Base-by-base conservation (phyloP, 2,329 filamentous ascomycete genomes). In the Chaetomiaceae sp. region DNA sequence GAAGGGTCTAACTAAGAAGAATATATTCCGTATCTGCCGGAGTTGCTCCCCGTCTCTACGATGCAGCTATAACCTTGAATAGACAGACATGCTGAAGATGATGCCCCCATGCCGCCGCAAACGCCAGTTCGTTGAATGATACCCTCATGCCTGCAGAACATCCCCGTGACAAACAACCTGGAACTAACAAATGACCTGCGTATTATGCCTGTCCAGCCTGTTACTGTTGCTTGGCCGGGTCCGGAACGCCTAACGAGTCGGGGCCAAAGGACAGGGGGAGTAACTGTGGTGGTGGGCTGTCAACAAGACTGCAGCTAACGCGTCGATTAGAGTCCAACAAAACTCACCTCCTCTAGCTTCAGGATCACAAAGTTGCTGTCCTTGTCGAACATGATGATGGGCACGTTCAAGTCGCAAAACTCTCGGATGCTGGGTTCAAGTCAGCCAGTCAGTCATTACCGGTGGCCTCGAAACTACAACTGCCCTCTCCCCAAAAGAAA, bases 341-440 rank as follows among this genome's bases (percentile, higher is more conserved):
- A 10, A 51, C 53, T 52, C 31, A 64, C 60, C 54, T 60, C 76
- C 57, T 83, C 81, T 50, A 95, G 72, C 20, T 76, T 86, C 70
- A 82, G 74, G 20, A 88, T 81, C n/a, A 82, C 73, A 61, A 78
- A 90, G 54, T 85, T 79, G 2, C 84, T 85, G 56, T 90, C 79
- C 66, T 84, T 86, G 68, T 95, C 90, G 69, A 95, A 95, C 92
- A 97, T 95, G 66, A 96, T 83, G 50, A 99, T 79, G 0, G 90
- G 92, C 52, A 81, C 83, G 5, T 76, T 71, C n/a, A 82, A 64
- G 6, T 76, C 68, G 58, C 82, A 86, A 63, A 91, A 91, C 70
- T 92, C 87, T 42, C 86, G 82, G 58, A 92, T 89, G 60, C 84
- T 47, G 25, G 10, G 25, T 1, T 7, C 25, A 6, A 3, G 25